Base-by-base conservation (phyloP, 441 rosid species). In the Raphanus hybrid region DNA sequence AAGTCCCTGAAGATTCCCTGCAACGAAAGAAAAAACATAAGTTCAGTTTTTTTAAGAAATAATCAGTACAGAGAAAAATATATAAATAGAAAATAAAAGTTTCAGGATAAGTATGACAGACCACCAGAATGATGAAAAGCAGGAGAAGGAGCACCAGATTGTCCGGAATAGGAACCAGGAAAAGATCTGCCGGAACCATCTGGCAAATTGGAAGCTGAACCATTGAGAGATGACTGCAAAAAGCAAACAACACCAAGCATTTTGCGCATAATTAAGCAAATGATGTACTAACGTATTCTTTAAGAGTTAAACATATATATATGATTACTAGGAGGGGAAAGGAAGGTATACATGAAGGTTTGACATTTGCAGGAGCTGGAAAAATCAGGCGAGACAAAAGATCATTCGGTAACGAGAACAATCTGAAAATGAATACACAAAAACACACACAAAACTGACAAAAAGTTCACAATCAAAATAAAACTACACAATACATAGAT, bases 61-160 rank as follows among this genome's bases (percentile, higher is more conserved):
- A 12, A 8, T 37, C 45, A 41, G 12, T 66, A 64, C 64, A 6
- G 11, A 41, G 58, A 57, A 80, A 69, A 43, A 41, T 71, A 85
- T 59, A 3, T 8, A 8, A 8, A n/a, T n/a, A n/a, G n/a, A n/a
- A 18, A 12, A 23, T 45, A 73, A 67, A 69, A 27, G 37, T 67
- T 62, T 64, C 77, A 69, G 66, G 81, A 84, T 20, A 60, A 67
- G 23, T 26, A 71, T n/a, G 35, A 58, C 66, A 78, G 90, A 3
- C 67, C 80, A 92, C 97, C 96, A 52, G 79, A 78, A 81, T 90
- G 95, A 87, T 90, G 97, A 77, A 84, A 93, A 85, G 80, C 85
- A 61, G 98, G 95, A 62, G 96, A 91, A 10, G 86, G 96, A 6
- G 89, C 93, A 77, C 97, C 99, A 78, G 98, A 90, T 80, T 92